phyloP scores from a whole-genome alignment of 2,329 filamentous ascomycete species.

The Tricladium varicosporioides region DNA sequence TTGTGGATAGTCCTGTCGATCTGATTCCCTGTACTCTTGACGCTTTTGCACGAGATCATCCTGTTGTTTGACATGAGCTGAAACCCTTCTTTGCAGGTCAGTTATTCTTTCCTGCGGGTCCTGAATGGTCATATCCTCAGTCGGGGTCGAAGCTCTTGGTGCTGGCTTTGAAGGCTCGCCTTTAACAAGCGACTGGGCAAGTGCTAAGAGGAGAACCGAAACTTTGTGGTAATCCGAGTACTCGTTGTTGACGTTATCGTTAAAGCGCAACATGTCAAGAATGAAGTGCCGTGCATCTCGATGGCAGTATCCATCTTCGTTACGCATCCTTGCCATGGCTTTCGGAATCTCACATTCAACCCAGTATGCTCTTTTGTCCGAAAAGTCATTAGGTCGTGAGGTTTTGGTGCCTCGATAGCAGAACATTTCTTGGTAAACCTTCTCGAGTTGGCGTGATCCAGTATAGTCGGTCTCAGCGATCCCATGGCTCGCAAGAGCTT shows the following conservation, averaged over 20 bases:
- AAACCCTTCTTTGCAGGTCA: too few relatives aligned
- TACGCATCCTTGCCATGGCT: slow-evolving; percentile 76
- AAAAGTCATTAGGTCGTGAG: slow-evolving; percentile 87
- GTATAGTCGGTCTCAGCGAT: slow-evolving; percentile 70
- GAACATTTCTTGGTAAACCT: slow-evolving; percentile 83
- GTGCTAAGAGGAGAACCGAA: slow-evolving; percentile 68
- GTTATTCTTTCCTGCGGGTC: too few relatives aligned
- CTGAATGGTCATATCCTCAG: slow-evolving; percentile 33
- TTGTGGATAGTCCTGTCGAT: slow-evolving; percentile 35
- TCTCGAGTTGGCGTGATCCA: slow-evolving; percentile 79
- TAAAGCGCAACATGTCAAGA: slow-evolving; percentile 85
- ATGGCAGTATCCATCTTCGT: slow-evolving; percentile 73
- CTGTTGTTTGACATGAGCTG: too few relatives aligned
- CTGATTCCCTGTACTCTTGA: too few relatives aligned
- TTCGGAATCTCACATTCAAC: slow-evolving; percentile 81
- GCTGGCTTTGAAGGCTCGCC: neutral
- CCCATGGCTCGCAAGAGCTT: slow-evolving; percentile 74
- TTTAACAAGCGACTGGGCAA: slow-evolving; percentile 58
- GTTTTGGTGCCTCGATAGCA: slow-evolving; percentile 77
- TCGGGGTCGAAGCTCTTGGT: neutral
- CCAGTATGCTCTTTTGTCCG: slow-evolving; percentile 79
- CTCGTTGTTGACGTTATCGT: slow-evolving; percentile 88
- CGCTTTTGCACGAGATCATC: too few relatives aligned
- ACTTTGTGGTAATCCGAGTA: slow-evolving; percentile 91
- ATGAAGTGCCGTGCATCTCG: slow-evolving; percentile 78